Evolutionary conservation across 768 basidiomycete species (phyloP).

Genomic region (Strobilomyces confusus): DNA sequence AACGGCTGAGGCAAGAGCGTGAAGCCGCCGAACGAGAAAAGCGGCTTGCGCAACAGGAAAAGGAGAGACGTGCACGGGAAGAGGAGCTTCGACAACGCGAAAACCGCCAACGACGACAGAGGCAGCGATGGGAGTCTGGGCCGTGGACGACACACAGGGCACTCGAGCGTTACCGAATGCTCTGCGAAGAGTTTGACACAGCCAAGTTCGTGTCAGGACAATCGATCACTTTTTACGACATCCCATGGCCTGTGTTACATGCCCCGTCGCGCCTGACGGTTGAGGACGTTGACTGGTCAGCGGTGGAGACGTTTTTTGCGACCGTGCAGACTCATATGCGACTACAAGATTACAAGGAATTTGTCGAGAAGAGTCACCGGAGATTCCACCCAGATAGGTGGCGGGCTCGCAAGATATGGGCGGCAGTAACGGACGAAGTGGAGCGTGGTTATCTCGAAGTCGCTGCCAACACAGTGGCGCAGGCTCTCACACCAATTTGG

Average conservation of each 20-base stretch:
- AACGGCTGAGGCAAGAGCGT: conserved; percentile 18
- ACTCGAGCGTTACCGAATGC: conserved; percentile 60
- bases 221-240: conserved; percentile 53
- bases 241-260: conserved; percentile 75
- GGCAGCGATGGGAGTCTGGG: conserved; percentile 53
- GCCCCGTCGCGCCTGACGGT: conserved; percentile 49
- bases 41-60: conserved; percentile 23
- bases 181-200: conserved; percentile 61
- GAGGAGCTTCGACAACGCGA: conserved; percentile 37
- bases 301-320: conserved; percentile 69
- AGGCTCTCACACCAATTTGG: conserved; percentile 72
- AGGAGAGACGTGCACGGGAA: conserved; percentile 30
- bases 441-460: conserved; percentile 62
- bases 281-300: conserved; percentile 66
- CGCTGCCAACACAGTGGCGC: conserved; percentile 68
- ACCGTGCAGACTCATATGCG: conserved; percentile 50
- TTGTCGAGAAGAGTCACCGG: conserved; percentile 68
- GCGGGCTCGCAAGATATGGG: conserved; percentile 62
- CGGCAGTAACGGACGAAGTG: conserved; percentile 52
- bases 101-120: conserved; percentile 43
- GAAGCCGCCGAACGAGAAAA: conserved; percentile 27
- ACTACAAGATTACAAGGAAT: conserved; percentile 54
- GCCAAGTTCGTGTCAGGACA: conserved; percentile 50
- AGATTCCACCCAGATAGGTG: conserved; percentile 82
- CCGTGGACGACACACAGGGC: conserved; percentile 65